These are phyloP conservation scores for Cadophora sp. DNA, from an alignment of 2,329 filamentous ascomycete species.

Conservation along the genomic window DNA sequence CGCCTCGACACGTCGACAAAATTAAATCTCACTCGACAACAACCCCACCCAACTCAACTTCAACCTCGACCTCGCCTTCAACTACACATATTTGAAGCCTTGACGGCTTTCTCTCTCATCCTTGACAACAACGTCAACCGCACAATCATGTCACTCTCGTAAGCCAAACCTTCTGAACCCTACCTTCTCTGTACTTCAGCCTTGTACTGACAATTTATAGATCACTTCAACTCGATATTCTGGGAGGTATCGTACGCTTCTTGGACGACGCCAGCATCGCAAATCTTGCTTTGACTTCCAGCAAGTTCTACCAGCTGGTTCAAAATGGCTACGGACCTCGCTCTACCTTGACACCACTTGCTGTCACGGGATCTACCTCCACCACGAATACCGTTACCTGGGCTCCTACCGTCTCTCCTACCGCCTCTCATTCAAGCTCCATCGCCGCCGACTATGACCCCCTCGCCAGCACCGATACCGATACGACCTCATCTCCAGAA, in stretches of 20 bases:
- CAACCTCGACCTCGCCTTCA: not conserved
- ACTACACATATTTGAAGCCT: not conserved
- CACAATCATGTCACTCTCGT: slow-evolving; percentile 14
- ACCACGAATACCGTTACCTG: slow-evolving; percentile 21
- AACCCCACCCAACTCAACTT: not conserved
- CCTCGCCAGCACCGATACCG: slow-evolving; percentile 35
- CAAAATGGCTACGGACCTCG: not conserved
- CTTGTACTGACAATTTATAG: slow-evolving; percentile 2
- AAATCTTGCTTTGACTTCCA: slow-evolving; percentile 19
- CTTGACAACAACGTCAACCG: not conserved
- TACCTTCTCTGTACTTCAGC: not conserved
- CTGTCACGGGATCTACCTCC: slow-evolving; percentile 25
- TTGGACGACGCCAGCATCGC: slow-evolving; percentile 14
- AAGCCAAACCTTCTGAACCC: not conserved
- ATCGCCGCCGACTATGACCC: slow-evolving; percentile 32
- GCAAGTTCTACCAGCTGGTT: not conserved
- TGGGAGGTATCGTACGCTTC: not conserved
- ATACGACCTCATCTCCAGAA: slow-evolving; percentile 33
- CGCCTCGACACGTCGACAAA: not conserved
- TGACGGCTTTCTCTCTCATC: not conserved
- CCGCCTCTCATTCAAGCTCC: slow-evolving; percentile 21
- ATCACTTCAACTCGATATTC: not conserved
- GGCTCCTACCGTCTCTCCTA: slow-evolving; percentile 20
- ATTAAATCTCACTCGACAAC: not conserved
- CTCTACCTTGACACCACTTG: not conserved